Base-by-base conservation (phyloP, 2,329 filamentous ascomycete genomes). In the Orbilia blumenaviensis region DNA sequence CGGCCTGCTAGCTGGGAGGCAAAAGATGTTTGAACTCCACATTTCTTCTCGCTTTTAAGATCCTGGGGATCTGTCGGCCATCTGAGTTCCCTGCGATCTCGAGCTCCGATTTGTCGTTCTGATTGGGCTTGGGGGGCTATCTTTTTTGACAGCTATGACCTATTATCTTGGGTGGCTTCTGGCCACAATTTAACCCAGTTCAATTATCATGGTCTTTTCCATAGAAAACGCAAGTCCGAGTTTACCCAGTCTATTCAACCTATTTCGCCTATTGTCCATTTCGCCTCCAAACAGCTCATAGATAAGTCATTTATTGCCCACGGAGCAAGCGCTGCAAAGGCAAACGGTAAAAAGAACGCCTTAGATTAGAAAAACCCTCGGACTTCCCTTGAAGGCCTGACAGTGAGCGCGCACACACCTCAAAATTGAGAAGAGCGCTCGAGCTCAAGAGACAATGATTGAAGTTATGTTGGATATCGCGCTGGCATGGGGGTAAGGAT, bases 191-290 rank as follows among this genome's bases (percentile, higher is more conserved):
- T 38, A 61, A 54, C 54, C 66, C n/a, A 54, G 66, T 34, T 46
- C 46, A 27, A 42, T 44, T 18, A 44, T 61, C 56, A 61, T 7
- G 14, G 3, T 3, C 25, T 36, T 56, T 25, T 25, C 25, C 32
- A 38, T 38, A 56, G 8, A 38, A 38, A 8, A 14, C n/a, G 38
- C 38, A 12, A 8, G 38, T 54, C 34, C 56, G 41, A 66, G n/a
- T 48, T 34, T 44, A 66, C 8, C 63, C 63, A 66, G 46, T 44
- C 14, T 50, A 72, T 72, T 72, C 67, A 72, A 72, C 67, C 67
- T 63, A 66, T 64, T 63, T 64, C 67, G 67, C 67, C 67, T 72
- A 72, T 72, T 56, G n/a, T 64, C 60, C 38, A n/a, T n/a, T 38
- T 66, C 67, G 60, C 67, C 67, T 72, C 67, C 58, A 48, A 44